Evolutionary conservation across 164 flowering plant genomes (phyloP).

Genomic region (Santalum album): DNA sequence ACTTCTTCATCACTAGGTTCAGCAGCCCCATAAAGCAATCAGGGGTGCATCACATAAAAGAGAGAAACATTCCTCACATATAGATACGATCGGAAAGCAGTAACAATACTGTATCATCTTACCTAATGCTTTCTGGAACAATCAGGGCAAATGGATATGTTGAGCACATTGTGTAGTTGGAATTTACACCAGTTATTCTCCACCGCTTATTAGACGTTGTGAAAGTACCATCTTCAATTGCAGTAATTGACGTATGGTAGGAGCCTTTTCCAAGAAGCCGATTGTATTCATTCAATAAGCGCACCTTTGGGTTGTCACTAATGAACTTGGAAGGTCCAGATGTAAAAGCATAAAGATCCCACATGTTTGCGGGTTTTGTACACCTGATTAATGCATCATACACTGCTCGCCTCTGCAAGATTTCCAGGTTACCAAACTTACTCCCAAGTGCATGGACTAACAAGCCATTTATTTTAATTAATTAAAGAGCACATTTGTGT

Average conservation of each 20-base stretch:
- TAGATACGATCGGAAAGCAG: neutral
- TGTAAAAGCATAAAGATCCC: constrained; percentile 86
- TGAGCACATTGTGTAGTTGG: constrained; percentile 61
- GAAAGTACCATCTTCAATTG: constrained; percentile 57
- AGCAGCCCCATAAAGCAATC: constrained; percentile 9
- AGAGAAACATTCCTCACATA: neutral
- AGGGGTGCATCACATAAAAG: constrained; percentile 1
- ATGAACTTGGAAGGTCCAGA: constrained; percentile 61
- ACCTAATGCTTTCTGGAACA: constrained; percentile 80
- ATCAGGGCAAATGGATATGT: constrained; percentile 92
- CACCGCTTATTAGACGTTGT: constrained; percentile 67
- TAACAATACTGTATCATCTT: constrained; percentile 2
- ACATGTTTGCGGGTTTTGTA: constrained; percentile 56
- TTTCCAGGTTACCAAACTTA: neutral
- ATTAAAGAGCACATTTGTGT: too few species aligned
- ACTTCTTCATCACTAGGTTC: constrained; percentile 73
- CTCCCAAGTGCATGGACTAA: neutral
- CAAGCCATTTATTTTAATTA: too few species aligned
- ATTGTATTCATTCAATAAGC: constrained; percentile 75
- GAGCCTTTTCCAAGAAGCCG: constrained; percentile 75
- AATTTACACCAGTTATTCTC: constrained; percentile 82
- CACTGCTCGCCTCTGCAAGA: constrained; percentile 74
- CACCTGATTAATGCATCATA: constrained; percentile 64
- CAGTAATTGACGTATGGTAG: constrained; percentile 31
- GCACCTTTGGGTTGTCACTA: constrained; percentile 59